Conservation (phyloP, 2,329 filamentous ascomycete species). For the Metarhizium sp. region DNA sequence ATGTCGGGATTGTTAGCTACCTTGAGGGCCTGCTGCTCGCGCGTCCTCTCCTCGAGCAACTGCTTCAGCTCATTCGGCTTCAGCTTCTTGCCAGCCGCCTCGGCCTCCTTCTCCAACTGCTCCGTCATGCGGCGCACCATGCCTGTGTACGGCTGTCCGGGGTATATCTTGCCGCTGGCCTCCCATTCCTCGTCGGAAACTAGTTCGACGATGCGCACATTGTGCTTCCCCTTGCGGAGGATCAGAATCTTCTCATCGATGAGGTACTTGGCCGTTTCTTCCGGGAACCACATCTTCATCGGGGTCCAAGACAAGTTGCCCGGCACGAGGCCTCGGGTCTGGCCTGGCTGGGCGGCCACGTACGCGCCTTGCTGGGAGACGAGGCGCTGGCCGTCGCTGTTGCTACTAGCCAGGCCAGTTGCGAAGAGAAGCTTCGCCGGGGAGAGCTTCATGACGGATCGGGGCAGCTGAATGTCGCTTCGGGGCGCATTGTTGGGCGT, state of each 20-base stretch:
- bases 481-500: slow-evolving; percentile 39
- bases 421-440: slow-evolving; percentile 52
- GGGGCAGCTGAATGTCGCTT: slow-evolving; percentile 49
- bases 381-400: slow-evolving; percentile 49
- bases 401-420: slow-evolving; percentile 46
- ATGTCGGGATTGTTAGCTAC: slow-evolving; percentile 32
- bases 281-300: slow-evolving; percentile 48
- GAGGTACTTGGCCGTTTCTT: slow-evolving; percentile 50
- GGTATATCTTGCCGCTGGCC: slow-evolving; percentile 38
- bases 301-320: slow-evolving; percentile 51
- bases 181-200: slow-evolving; percentile 46
- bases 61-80: slow-evolving; percentile 17
- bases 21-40: slow-evolving; percentile 11
- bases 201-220: slow-evolving; percentile 51
- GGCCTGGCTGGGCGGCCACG: slow-evolving; percentile 43
- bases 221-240: slow-evolving; percentile 54
- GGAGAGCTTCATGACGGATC: slow-evolving; percentile 44
- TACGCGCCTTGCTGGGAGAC: slow-evolving; percentile 48
- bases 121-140: slow-evolving; percentile 33
- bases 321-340: slow-evolving; percentile 32
- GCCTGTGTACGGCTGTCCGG: slow-evolving; percentile 43
- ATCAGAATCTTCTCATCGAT: slow-evolving; percentile 51
- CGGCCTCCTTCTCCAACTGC: slow-evolving; percentile 25
- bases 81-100: slow-evolving; percentile 18
- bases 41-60: slow-evolving; percentile 16